Percentiles rank a stretch among this genome's conserved stretches.
These are phyloP conservation scores for Glycine tomentella DNA, from an alignment of 306 rosid genomes.

Conservation along the genomic window DNA sequence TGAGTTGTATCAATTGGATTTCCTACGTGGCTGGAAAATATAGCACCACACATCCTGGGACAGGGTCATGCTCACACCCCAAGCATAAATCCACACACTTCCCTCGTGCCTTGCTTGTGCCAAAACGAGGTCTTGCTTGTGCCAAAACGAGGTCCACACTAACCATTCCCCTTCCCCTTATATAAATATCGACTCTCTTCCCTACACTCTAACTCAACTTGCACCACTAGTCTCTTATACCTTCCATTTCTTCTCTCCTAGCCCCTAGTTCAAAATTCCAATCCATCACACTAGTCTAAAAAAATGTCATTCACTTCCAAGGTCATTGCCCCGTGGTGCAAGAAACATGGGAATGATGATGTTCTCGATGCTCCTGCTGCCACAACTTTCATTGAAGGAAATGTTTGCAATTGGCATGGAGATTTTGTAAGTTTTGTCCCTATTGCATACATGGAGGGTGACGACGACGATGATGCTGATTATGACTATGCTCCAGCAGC, in stretches of 20 bases:
- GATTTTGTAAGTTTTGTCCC: neutral
- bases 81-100: slow-evolving; percentile 33
- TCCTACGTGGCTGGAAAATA: slow-evolving; percentile 31
- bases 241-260: slow-evolving; percentile 18
- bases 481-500: slow-evolving; percentile 69
- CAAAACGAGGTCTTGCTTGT: slow-evolving; percentile 18
- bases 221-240: slow-evolving; percentile 10
- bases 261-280: neutral
- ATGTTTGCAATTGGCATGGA: neutral
- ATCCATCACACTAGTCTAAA: no score
- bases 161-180: neutral
- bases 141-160: slow-evolving; percentile 18
- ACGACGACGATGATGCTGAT: slow-evolving; percentile 49
- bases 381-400: slow-evolving; percentile 2
- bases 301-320: slow-evolving; percentile 27
- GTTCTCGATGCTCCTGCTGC: neutral
- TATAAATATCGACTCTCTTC: neutral
- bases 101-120: slow-evolving; percentile 41
- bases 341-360: neutral
- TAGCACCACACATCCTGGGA: slow-evolving; percentile 33
- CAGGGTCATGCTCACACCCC: slow-evolving; percentile 2
- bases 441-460: slow-evolving; percentile 13
- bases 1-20: slow-evolving; percentile 36
- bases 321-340: slow-evolving; percentile 26
- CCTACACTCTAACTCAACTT: neutral